Percentiles rank a stretch among this genome's conserved stretches.
Conservation (phyloP, 2,329 filamentous ascomycete species). For the Penicillium sp. region DNA sequence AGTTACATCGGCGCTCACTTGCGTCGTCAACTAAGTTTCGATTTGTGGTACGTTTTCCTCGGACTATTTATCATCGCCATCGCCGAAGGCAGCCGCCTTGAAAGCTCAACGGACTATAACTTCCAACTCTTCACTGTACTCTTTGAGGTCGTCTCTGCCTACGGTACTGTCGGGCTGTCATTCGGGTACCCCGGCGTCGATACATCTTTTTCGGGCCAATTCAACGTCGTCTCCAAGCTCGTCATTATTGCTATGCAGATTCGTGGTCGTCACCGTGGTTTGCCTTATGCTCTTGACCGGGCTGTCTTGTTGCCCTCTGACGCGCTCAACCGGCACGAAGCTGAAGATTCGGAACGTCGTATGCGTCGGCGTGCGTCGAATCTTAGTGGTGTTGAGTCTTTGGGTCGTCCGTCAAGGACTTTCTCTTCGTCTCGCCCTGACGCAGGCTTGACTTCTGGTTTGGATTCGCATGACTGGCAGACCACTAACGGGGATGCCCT, state of each 20-base stretch:
- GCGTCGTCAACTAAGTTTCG: constrained; percentile 90
- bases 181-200: constrained; percentile 77
- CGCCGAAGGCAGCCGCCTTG: constrained; percentile 72
- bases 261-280: constrained; percentile 63
- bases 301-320: constrained; percentile 69
- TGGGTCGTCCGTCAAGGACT: constrained; percentile 23
- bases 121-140: constrained; percentile 70
- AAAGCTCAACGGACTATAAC: constrained; percentile 56
- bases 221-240: constrained; percentile 68
- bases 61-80: constrained; percentile 93
- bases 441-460: constrained; percentile 22
- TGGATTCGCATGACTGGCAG: constrained; percentile 27
- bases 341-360: constrained; percentile 51
- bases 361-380: constrained; percentile 40
- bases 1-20: constrained; percentile 91
- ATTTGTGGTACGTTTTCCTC: constrained; percentile 94
- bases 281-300: constrained; percentile 67
- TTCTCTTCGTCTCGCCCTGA: constrained; percentile 25
- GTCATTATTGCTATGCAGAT: constrained; percentile 68
- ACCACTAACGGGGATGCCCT: constrained; percentile 20
- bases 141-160: constrained; percentile 87
- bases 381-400: constrained; percentile 30
- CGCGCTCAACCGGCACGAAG: constrained; percentile 61
- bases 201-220: constrained; percentile 79
- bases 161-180: constrained; percentile 90